Evolutionary conservation across 2,329 filamentous ascomycete genomes (phyloP).

Genomic region (Clonostachys chloroleuca): DNA sequence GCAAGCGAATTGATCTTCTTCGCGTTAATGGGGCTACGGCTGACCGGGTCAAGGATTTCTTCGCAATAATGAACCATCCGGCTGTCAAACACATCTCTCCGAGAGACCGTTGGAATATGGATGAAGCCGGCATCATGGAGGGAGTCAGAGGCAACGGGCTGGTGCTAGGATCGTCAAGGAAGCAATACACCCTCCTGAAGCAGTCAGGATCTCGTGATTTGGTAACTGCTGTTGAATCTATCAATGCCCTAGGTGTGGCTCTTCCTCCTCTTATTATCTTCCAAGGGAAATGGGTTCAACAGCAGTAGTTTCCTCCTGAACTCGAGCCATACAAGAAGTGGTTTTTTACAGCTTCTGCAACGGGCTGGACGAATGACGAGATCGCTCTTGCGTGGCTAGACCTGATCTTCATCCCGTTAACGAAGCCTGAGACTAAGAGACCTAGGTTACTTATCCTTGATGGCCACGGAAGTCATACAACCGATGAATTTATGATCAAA

Average conservation of each 20-base stretch:
- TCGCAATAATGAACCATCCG: not conserved
- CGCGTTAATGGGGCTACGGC: not conserved
- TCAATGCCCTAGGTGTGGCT: constrained; percentile 6
- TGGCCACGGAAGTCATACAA: too few species aligned
- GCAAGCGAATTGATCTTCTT: not conserved
- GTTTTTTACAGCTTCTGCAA: not conserved
- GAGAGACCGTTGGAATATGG: not conserved
- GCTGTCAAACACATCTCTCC: not conserved
- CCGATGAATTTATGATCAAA: too few species aligned
- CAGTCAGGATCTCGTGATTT: too few species aligned
- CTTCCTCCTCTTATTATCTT: not conserved
- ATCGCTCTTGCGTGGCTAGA: too few species aligned
- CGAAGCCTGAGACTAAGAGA: too few species aligned
- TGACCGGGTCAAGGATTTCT: not conserved
- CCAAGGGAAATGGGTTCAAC: not conserved
- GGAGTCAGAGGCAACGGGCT: not conserved
- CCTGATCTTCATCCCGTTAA: too few species aligned
- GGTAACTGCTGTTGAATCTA: not conserved
- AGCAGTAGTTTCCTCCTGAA: not conserved
- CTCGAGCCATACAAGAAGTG: too few species aligned
- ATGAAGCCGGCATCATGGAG: not conserved
- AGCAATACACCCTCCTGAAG: too few species aligned
- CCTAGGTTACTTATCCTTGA: too few species aligned
- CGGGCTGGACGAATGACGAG: too few species aligned
- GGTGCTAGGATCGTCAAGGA: too few species aligned